Percentiles rank a stretch among this genome's conserved stretches.
These are phyloP conservation scores for Amoebophrya sp. DNA, from an alignment of 169 alveolate genomes.

Conservation along the genomic window DNA sequence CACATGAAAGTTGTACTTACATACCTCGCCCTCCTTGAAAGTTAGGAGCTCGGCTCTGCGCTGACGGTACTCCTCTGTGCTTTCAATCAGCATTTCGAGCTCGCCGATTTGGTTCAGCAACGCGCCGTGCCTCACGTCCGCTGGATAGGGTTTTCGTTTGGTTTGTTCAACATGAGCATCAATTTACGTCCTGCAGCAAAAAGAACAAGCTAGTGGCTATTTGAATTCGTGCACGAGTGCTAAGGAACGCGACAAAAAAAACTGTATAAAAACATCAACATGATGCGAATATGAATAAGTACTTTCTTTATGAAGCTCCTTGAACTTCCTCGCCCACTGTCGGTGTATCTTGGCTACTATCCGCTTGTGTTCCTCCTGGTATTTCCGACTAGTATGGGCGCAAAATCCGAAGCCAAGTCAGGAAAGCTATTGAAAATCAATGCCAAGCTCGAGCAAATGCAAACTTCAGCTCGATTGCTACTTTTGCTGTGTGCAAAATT, in stretches of 20 bases:
- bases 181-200: too few relatives aligned
- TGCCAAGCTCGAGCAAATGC: too few relatives aligned
- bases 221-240: too few relatives aligned
- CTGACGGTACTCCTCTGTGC: background rate
- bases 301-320: background rate
- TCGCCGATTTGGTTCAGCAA: background rate
- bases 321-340: background rate
- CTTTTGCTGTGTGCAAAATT: too few relatives aligned
- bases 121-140: background rate
- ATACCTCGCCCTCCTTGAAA: background rate
- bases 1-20: background rate
- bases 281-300: too few relatives aligned
- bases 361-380: background rate
- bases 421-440: too few relatives aligned
- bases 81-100: background rate
- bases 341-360: background rate
- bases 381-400: too few relatives aligned
- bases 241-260: too few relatives aligned
- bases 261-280: background rate
- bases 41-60: background rate
- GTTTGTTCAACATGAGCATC: too few relatives aligned
- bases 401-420: too few relatives aligned
- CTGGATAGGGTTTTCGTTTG: background rate
- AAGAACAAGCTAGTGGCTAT: too few relatives aligned
- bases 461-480: too few relatives aligned